A percentile compares a stretch with the other conserved stretches of the same genome.
Conservation (phyloP, 805 yeast species). For the Lipomyces kockii region DNA sequence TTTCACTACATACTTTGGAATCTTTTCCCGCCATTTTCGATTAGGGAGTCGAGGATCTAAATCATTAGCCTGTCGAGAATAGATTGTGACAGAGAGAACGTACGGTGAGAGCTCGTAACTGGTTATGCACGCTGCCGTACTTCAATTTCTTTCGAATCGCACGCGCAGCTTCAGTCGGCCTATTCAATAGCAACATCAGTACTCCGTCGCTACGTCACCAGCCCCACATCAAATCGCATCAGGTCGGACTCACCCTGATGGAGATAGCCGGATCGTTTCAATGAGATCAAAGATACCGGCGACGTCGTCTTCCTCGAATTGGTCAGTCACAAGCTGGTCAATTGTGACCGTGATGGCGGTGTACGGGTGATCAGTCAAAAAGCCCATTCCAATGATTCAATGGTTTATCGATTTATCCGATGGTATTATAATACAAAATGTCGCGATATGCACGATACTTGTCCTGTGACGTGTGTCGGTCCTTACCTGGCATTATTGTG, state of each 20-base stretch:
- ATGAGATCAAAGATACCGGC: constrained; percentile 61
- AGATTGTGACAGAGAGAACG: constrained; percentile 21
- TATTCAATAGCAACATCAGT: constrained; percentile 39
- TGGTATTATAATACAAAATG: background rate
- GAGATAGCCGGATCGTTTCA: constrained; percentile 54
- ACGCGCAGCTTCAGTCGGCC: constrained; percentile 82
- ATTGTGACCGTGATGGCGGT: constrained; percentile 51
- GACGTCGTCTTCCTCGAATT: constrained; percentile 47
- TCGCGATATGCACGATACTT: too few relatives aligned
- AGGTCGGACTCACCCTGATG: constrained; percentile 43
- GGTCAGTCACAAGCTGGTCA: constrained; percentile 46
- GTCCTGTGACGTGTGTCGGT: too few relatives aligned
- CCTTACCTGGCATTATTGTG: too few relatives aligned
- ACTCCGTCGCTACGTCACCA: constrained; percentile 12
- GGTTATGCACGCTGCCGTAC: constrained; percentile 73
- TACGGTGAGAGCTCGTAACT: constrained; percentile 65
- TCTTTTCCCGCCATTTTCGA: constrained; percentile 57
- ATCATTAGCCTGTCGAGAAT: background rate
- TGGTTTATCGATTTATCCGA: background rate
- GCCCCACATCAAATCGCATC: background rate
- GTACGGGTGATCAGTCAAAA: constrained; percentile 47
- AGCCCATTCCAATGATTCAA: constrained; percentile 23
- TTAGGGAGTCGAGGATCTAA: constrained; percentile 58
- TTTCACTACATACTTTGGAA: constrained; percentile 37
- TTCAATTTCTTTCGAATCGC: constrained; percentile 87